Percentiles rank a stretch among this genome's conserved stretches.
Conservation (phyloP, 2,329 filamentous ascomycete species). For the Aspergillus sp. region DNA sequence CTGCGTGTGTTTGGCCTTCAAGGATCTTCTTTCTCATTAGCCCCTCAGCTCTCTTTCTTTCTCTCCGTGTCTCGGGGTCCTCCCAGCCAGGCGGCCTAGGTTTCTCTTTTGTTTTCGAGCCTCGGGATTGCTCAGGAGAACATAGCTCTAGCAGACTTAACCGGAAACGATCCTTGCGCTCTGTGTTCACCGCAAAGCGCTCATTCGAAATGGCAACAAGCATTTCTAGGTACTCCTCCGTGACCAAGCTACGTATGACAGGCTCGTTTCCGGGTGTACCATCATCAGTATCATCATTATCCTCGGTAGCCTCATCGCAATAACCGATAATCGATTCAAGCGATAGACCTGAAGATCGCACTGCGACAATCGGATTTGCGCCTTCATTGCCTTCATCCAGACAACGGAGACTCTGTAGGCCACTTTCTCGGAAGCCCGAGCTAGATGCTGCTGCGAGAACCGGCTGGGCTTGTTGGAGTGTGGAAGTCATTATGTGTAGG, state of each 20-base stretch:
- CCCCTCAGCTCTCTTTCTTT: slow-evolving; percentile 36
- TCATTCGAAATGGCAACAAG: slow-evolving; percentile 66
- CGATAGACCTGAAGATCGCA: slow-evolving; percentile 72
- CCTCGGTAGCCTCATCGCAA: slow-evolving; percentile 22
- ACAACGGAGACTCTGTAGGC: slow-evolving; percentile 57
- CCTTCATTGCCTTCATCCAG: slow-evolving; percentile 31
- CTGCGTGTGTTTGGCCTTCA: slow-evolving; percentile 9
- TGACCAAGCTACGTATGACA: slow-evolving; percentile 49
- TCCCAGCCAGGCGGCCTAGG: slow-evolving; percentile 26
- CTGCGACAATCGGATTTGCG: slow-evolving; percentile 66
- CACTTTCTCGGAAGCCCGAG: slow-evolving; percentile 84
- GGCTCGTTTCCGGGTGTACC: slow-evolving; percentile 21
- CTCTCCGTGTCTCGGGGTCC: slow-evolving; percentile 28
- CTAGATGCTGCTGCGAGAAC: slow-evolving; percentile 67
- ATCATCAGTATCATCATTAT: slow-evolving; percentile 15
- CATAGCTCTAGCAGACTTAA: slow-evolving; percentile 19
- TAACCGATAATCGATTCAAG: slow-evolving; percentile 74
- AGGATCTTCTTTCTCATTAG: slow-evolving; percentile 25
- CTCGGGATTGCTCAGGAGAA: slow-evolving; percentile 4
- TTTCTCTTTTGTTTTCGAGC: slow-evolving; percentile 14
- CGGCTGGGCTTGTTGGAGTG: slow-evolving; percentile 63
- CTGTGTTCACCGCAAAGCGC: slow-evolving; percentile 34
- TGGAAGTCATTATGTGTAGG: slow-evolving; percentile 75
- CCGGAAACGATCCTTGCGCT: slow-evolving; percentile 34
- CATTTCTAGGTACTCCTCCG: slow-evolving; percentile 57